Percentiles rank a stretch among this genome's conserved stretches.
These are phyloP conservation scores for Peribolospora kevripleyi DNA, from an alignment of 768 basidiomycete species.

Conservation along the genomic window DNA sequence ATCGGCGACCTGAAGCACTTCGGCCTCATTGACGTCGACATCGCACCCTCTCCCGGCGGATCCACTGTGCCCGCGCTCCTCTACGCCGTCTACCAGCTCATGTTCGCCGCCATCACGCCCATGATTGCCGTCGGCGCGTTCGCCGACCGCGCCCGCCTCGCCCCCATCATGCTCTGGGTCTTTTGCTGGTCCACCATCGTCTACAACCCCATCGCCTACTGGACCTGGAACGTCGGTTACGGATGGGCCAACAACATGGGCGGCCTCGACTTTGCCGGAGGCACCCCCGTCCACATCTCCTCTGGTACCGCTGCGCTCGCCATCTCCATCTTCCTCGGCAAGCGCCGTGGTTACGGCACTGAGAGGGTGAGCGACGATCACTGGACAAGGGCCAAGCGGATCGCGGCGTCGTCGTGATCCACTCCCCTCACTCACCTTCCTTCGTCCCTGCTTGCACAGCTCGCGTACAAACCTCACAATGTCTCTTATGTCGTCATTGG, in stretches of 20 bases:
- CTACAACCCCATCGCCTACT: conserved; percentile 44
- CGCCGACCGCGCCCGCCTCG: conserved; percentile 62
- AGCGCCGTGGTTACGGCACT: conserved; percentile 34
- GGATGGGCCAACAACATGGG: conserved; percentile 23
- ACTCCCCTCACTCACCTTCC: no score
- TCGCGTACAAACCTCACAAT: conserved; percentile 16
- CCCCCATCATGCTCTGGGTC: conserved; percentile 48
- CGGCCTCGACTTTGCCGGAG: conserved; percentile 72
- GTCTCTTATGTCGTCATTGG: conserved; percentile 83
- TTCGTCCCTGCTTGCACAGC: background rate
- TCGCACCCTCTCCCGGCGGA: conserved; percentile 48
- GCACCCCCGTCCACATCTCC: conserved; percentile 68
- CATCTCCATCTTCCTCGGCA: conserved; percentile 65
- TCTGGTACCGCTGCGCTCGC: conserved; percentile 66
- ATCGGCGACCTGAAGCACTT: conserved; percentile 72
- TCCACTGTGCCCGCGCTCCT: conserved; percentile 57
- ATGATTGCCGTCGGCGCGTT: conserved; percentile 31
- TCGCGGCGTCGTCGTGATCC: no score
- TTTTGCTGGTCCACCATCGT: conserved; percentile 64
- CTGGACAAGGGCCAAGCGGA: background rate
- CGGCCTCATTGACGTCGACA: conserved; percentile 45
- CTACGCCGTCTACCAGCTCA: conserved; percentile 70
- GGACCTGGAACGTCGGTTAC: conserved; percentile 22
- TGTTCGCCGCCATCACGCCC: conserved; percentile 59
- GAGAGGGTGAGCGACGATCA: conserved; percentile 11